phyloP scores from a whole-genome alignment of 1,139 yeast species.

The Pichiaceae sp. region DNA sequence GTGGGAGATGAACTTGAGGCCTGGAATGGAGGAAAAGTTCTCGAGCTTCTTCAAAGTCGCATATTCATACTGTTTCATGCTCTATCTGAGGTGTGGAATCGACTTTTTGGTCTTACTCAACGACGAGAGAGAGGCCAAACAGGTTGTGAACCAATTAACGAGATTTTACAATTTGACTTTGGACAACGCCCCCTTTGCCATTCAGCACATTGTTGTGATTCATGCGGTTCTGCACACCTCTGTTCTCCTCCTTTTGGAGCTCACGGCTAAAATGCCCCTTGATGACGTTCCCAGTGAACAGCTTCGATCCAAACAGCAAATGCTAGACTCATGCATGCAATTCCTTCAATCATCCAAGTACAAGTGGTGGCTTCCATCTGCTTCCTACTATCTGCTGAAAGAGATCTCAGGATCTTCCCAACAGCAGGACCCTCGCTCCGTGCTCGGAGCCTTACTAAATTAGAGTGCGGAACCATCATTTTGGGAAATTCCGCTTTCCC shows the following conservation, averaged over 20 bases:
- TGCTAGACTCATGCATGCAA: slow-evolving; percentile 8
- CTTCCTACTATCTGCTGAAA: slow-evolving; percentile 14
- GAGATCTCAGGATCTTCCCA: slow-evolving; percentile 3
- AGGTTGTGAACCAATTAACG: slow-evolving; percentile 6
- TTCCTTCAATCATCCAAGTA: slow-evolving; percentile 12
- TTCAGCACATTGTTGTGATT: slow-evolving; percentile 20
- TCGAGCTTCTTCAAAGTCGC: slow-evolving; percentile 10
- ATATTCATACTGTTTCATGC: slow-evolving; percentile 17
- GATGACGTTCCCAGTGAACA: neutral
- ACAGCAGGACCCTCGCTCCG: too few species aligned
- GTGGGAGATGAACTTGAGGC: slow-evolving; percentile 9
- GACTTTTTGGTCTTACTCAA: slow-evolving; percentile 22
- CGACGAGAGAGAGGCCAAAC: slow-evolving; percentile 6
- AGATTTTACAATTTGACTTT: slow-evolving; percentile 9
- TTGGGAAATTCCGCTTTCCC: too few species aligned
- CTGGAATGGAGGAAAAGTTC: slow-evolving; percentile 13
- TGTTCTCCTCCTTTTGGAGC: slow-evolving; percentile 20
- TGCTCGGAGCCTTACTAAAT: too few species aligned
- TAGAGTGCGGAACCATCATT: too few species aligned
- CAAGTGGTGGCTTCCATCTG: slow-evolving; percentile 23
- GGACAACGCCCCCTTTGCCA: slow-evolving; percentile 7
- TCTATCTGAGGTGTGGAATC: slow-evolving; percentile 22
- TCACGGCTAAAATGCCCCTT: slow-evolving; percentile 14
- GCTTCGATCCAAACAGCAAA: neutral
- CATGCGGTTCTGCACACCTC: slow-evolving; percentile 24